Base-by-base conservation (phyloP, 352 stramenopile genomes). In the Peronospora destructor region DNA sequence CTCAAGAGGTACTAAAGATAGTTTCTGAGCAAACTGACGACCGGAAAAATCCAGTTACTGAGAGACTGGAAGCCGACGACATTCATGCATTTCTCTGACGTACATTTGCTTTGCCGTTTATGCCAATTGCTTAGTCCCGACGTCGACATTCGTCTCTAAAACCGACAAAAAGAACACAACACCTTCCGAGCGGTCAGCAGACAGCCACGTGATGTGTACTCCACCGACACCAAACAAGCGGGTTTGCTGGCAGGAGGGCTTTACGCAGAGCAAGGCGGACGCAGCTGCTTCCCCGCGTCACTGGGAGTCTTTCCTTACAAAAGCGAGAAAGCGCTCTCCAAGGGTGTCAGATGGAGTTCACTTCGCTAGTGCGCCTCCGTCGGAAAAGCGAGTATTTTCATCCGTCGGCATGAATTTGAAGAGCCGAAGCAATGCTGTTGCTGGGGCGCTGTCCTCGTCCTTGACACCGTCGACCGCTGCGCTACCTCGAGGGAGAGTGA, bases 171-270 rank as follows among this genome's bases (percentile, higher is more conserved):
- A 68, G 41, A 46, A 38, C 26, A 54, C 52, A 51, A 68, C 49
- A 42, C 33, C 35, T 44, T 14, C 32, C 23, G 48, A 40, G 12
- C 38, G 53, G 28, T 14, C 38, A 21, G 45, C 16, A 9, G 43
- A 65, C 37, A 60, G 50, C 40, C 48, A 39, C 41, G 35, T 49
- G 10, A 58, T 66, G 53, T 59, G 67, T 61, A 65, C 53, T 56
- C 49, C 62, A 59, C 49, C 62, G 36, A 67, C 58, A 38, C 62
- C 58, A 9, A 71, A 71, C 46, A 71, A 71, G 46, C 62, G 62
- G 29, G 53, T 71, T 32, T 71, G 62, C 53, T 67, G 62, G 38
- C 58, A 71, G 28, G 58, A 71, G 23, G 49, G 53, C 37, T 59
- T 64, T 16, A 51, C 36, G 16, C 61, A 64, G 45, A 71, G 57